Base-by-base conservation (phyloP, 345 rosid genomes). In the Eucalyptus tenuipes region DNA sequence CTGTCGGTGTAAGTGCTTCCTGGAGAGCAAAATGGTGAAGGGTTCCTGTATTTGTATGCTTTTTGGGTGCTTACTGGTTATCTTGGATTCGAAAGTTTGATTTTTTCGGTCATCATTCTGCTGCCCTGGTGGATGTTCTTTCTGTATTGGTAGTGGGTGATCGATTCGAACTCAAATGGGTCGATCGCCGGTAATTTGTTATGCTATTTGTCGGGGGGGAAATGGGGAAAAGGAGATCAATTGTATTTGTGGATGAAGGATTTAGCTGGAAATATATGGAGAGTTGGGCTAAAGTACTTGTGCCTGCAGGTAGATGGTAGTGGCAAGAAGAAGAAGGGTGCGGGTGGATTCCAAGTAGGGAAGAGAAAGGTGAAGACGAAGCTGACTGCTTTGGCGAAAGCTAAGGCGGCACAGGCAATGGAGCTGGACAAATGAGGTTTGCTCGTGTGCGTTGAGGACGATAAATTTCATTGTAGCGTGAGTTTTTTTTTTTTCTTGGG, bases 351-450 rank as follows among this genome's bases (percentile, higher is more conserved):
- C 91, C 94, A 90, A 89, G 97, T 98, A 16, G 97, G 97, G 88
- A 98, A 96, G 94, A 96, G 95, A 90, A 98, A 95, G 88, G 87
- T 95, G 92, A 98, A 96, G 96, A 96, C 99, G 71, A 97, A 95
- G 88, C 48, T 98, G 87, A 94, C 95, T 80, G 95, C 97, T 82
- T 61, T 91, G 87, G 94, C 95, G 12, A 97, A 95, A 91, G 99
- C 99, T 87, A 97, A 97, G 92, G 99, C 93, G 87, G 95, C 94
- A 14, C 99, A 96, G 90, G 99, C 98, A 9, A 97, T 98, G 99
- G 99, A 98, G 94, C 94, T 98, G 7, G 97, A 96, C 89, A 91
- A 94, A n/a, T 95, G 95, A 95, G 91, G 88, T 91, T 85, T 57
- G 57, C 18, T 17, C 86, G 13, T 12, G 24, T 45, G 22, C n/a